phyloP scores from a whole-genome alignment of 2,329 filamentous ascomycete genomes.

The Apiospora phragmitis region DNA sequence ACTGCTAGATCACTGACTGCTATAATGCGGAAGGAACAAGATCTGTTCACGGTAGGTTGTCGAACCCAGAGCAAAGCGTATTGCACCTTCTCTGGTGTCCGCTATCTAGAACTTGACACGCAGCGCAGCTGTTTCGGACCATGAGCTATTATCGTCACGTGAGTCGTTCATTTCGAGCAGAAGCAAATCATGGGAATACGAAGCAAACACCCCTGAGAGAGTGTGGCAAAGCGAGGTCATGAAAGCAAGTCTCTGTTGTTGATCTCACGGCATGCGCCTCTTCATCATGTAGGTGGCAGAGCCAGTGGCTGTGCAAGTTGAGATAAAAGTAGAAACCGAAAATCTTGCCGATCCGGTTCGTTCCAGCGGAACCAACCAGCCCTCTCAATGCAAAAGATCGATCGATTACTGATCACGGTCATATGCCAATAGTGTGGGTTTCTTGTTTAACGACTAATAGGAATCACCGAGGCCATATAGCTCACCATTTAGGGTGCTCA shows the following conservation, averaged over 20 bases:
- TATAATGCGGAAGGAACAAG: too few relatives aligned
- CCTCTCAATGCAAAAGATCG: not conserved
- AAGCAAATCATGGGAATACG: fast-evolving
- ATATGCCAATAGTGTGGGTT: too few relatives aligned
- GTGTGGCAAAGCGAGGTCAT: not conserved
- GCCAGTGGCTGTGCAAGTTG: not conserved
- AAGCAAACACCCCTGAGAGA: not conserved
- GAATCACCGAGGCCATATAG: too few relatives aligned
- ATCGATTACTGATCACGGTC: not conserved
- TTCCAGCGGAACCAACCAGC: not conserved
- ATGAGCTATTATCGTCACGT: not conserved
- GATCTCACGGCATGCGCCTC: not conserved
- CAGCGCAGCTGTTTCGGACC: not conserved
- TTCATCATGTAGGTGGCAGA: too few relatives aligned
- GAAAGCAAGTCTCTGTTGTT: not conserved
- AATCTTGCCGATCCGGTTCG: not conserved
- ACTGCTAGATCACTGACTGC: too few relatives aligned
- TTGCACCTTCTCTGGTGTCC: not conserved
- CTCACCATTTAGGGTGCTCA: too few relatives aligned
- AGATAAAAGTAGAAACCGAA: not conserved
- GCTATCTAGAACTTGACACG: not conserved
- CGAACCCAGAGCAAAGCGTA: too few relatives aligned
- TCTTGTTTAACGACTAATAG: too few relatives aligned
- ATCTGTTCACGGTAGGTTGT: not conserved
- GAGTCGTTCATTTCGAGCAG: not conserved